Conservation (phyloP, 2,329 filamentous ascomycete genomes). For the Xylaria multiplex region DNA sequence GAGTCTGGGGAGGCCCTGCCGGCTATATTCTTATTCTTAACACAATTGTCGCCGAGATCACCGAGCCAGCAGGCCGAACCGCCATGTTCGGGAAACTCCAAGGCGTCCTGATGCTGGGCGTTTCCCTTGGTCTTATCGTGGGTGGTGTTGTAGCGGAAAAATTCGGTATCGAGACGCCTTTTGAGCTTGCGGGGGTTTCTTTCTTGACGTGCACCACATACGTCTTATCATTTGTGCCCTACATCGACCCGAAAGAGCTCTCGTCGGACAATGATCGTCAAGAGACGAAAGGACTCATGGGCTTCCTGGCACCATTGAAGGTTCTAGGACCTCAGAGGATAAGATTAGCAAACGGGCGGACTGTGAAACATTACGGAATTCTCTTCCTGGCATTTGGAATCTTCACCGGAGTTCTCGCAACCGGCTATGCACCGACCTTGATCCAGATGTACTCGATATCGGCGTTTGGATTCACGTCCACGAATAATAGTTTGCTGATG, state of each 20-base stretch:
- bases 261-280: slow-evolving; percentile 28
- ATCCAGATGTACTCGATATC: slow-evolving; percentile 45
- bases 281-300: slow-evolving; percentile 32
- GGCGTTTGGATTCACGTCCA: slow-evolving; percentile 39
- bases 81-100: slow-evolving; percentile 65
- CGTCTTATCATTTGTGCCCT: slow-evolving; percentile 38
- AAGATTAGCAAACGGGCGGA: slow-evolving; percentile 35
- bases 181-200: slow-evolving; percentile 39
- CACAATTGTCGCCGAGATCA: slow-evolving; percentile 72
- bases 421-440: slow-evolving; percentile 41
- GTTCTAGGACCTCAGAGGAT: slow-evolving; percentile 39
- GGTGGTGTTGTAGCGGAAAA: slow-evolving; percentile 40
- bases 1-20: slow-evolving; percentile 71
- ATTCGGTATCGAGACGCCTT: slow-evolving; percentile 39
- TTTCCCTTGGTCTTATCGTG: slow-evolving; percentile 37
- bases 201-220: slow-evolving; percentile 36
- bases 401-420: slow-evolving; percentile 42
- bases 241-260: slow-evolving; percentile 41
- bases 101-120: slow-evolving; percentile 41
- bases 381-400: slow-evolving; percentile 40
- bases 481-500: slow-evolving; percentile 42
- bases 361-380: slow-evolving; percentile 38
- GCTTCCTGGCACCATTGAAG: slow-evolving; percentile 35
- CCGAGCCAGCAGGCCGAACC: slow-evolving; percentile 66
- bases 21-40: slow-evolving; percentile 76